Evolutionary conservation across 495 filamentous ascomycete genomes (phyloP), one percentile per base, ranked within the genome.

Genomic region (Sabuloglossum arenarium): DNA sequence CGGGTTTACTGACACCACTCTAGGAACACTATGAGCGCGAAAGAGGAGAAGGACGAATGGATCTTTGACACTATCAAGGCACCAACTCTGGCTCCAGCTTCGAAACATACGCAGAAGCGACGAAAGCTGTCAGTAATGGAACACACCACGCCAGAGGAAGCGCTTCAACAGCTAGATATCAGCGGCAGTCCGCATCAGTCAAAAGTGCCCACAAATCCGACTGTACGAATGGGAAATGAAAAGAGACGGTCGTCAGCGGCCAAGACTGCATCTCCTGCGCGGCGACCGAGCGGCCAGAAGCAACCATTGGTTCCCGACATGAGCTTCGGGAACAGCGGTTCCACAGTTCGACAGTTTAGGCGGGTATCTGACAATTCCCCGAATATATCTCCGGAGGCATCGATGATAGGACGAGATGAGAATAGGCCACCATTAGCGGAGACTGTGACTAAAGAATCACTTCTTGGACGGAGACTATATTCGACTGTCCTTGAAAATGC

Each of bases 11-110:
- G 16, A 51, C 28, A 27, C 12, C 39, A 27, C 53, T 29, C 14
- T 56, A 74, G 71, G 51, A 80, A 83, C 60, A 82, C 80, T n/a
- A 72, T 85, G 63, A 79, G 74, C 53, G 75, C 71, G 56, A 80
- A 73, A 63, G 73, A 77, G 21, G 82, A 88, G 21, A 73, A 82
- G 19, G 88, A 94, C 61, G 86, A 86, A 54, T 99, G 91, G 91
- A 82, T 96, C n/a, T 99, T 99, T 63, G 91, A 96, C 62, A 99
- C 91, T 0, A 79, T 99, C 61, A 90, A 85, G 65, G 82, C 78
- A 25, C 67, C 75, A 30, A 59, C 58, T n/a, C 45, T 59, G n/a
- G 24, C 62, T 63, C 32, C 60, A 64, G 28, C 64, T 64, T 29
- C 54, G 14, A 47, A 58, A 60, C 70, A 56, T 68, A 67, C 62